Evolutionary conservation across 306 rosid species (phyloP), one percentile per base, ranked within the genome.

Genomic region (Prunus mira): DNA sequence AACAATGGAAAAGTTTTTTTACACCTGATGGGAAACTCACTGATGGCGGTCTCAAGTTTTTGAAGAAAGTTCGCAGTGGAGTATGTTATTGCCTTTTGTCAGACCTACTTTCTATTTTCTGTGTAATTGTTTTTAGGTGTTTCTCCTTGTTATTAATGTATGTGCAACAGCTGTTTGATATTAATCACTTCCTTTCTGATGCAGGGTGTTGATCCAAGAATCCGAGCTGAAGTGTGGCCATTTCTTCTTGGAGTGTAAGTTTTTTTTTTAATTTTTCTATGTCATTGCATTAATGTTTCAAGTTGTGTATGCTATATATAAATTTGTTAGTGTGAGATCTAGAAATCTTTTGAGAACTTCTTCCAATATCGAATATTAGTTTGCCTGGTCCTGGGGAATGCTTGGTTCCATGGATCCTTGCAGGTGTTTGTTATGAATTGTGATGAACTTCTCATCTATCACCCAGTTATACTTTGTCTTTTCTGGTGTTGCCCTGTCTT

Each of bases 191-290:
- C 19, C 27, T 22, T 68, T 46, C 32, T 46, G 58, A 30, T 58
- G 69, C 69, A 77, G 80, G 80, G 80, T 68, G 69, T 77, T 77
- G 75, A 77, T 58, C 80, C 75, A 1, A 77, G 75, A 46, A 27
- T 77, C 14, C 67, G 80, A 58, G 69, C 69, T 43, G 80, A 77
- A 77, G 80, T 77, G 62, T 77, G 80, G 80, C 80, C 80, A 2
- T 77, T 77, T 70, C 75, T 77, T 6, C 80, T 77, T 77, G 80
- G 80, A 77, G 69, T 77, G 80, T 77, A 28, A 57, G 80, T 70
- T 45, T 22, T 62, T 66, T 56, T 47, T 66, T 43, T 12, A 9
- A 1, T 24, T 24, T 28, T 7, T 3, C n/a, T 12, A 1, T 11
- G 7, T 1, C 12, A 64, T 34, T 32, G 60, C 20, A 32, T 50